Conservation (phyloP, 2,329 filamentous ascomycete species). For the Sarocladium oryzae region DNA sequence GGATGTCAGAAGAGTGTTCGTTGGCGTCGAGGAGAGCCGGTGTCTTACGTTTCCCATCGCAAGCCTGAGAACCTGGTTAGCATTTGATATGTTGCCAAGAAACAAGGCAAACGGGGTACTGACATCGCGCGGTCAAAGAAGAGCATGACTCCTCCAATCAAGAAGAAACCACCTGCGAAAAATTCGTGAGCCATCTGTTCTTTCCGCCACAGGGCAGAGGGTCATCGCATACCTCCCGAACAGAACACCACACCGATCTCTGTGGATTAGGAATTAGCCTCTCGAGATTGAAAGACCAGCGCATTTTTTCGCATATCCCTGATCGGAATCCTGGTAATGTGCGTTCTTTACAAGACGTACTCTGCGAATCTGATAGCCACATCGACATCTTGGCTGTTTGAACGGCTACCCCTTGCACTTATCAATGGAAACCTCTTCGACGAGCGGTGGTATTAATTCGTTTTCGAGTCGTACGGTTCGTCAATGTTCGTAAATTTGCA, state of each 20-base stretch:
- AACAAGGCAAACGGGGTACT: conserved; percentile 25
- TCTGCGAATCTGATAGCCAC: conserved; percentile 95
- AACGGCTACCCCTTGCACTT: neutral
- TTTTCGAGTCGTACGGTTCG: neutral
- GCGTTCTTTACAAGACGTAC: conserved; percentile 46
- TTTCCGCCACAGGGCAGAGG: conserved; percentile 16
- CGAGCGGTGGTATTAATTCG: neutral
- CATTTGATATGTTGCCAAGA: neutral
- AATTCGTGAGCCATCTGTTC: conserved; percentile 14
- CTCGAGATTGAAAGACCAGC: too few species aligned
- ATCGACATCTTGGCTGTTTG: conserved; percentile 61
- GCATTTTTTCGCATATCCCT: too few species aligned
- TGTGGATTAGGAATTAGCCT: conserved; percentile 37
- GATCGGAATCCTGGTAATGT: too few species aligned
- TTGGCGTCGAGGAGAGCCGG: conserved; percentile 11
- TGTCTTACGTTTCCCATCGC: conserved; percentile 87
- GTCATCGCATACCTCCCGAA: conserved; percentile 72
- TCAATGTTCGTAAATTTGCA: neutral
- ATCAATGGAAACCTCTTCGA: neutral
- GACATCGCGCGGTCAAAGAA: conserved; percentile 98
- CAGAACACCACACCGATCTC: conserved; percentile 98
- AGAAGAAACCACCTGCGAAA: conserved; percentile 77
- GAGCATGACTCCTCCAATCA: conserved; percentile 87
- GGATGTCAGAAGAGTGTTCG: neutral
- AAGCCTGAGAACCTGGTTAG: conserved; percentile 50